phyloP scores from a whole-genome alignment of 371 early-diverging fungal genomes.

The Scutellospora calospora region DNA sequence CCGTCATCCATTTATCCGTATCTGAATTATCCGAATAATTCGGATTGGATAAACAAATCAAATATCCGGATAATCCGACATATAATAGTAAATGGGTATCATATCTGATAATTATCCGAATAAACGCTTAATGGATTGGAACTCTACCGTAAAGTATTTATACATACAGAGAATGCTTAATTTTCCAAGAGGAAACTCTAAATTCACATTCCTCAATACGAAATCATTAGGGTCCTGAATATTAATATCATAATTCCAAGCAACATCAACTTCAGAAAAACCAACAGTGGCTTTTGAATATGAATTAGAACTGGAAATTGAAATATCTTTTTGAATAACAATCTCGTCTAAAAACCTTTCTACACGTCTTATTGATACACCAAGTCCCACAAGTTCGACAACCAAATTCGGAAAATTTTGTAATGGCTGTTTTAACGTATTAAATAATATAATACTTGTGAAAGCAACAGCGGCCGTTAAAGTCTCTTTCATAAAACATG shows the following conservation, averaged over 20 bases:
- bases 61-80: too few relatives aligned
- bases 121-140: too few relatives aligned
- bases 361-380: slow-evolving; percentile 28
- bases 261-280: slow-evolving; percentile 24
- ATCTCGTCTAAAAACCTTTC: slow-evolving; percentile 41
- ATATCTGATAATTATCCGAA: too few relatives aligned
- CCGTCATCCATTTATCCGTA: too few relatives aligned
- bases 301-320: neutral
- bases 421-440: slow-evolving; percentile 38
- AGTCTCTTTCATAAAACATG: neutral
- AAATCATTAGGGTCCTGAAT: slow-evolving; percentile 44
- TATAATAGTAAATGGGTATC: too few relatives aligned
- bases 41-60: too few relatives aligned
- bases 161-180: slow-evolving; percentile 46
- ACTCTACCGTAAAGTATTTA: neutral
- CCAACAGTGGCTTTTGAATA: neutral
- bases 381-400: slow-evolving; percentile 27
- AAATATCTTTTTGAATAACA: slow-evolving; percentile 15
- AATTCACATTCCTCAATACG: slow-evolving; percentile 57
- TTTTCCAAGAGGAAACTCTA: slow-evolving; percentile 60
- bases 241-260: slow-evolving; percentile 35
- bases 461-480: slow-evolving; percentile 31
- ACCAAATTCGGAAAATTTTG: slow-evolving; percentile 41
- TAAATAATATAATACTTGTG: slow-evolving; percentile 43
- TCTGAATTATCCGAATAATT: too few relatives aligned